A percentile compares a stretch with the other conserved stretches of the same genome.
Conservation (phyloP, 768 basidiomycete species). For the Amanita phalloides region DNA sequence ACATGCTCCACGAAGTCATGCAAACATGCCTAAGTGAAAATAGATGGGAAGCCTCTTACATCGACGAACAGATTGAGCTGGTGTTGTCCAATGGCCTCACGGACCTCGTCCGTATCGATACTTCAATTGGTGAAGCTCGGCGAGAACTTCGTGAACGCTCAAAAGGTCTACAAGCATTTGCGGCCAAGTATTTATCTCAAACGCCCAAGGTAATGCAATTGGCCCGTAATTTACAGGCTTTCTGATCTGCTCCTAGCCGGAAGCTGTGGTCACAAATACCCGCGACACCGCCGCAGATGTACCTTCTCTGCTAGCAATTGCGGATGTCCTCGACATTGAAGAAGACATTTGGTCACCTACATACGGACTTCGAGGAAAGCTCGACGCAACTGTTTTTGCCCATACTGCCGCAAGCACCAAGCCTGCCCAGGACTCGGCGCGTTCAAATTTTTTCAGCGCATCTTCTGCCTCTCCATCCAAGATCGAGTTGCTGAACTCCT, state of each 20-base stretch:
- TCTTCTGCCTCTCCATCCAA: not conserved
- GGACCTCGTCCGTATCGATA: slow-evolving; percentile 50
- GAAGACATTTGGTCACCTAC: slow-evolving; percentile 97
- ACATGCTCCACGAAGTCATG: slow-evolving; percentile 86
- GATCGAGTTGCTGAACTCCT: not conserved
- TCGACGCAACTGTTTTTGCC: slow-evolving; percentile 81
- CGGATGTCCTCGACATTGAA: slow-evolving; percentile 76
- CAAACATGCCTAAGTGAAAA: slow-evolving; percentile 60
- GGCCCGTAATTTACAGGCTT: not conserved
- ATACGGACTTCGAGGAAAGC: slow-evolving; percentile 91
- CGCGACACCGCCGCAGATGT: slow-evolving; percentile 37
- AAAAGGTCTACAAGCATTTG: slow-evolving; percentile 54
- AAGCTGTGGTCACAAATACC: slow-evolving; percentile 60
- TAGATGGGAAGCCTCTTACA: slow-evolving; percentile 53
- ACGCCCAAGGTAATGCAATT: slow-evolving; percentile 44
- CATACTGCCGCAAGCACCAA: slow-evolving; percentile 12
- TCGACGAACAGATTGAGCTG: slow-evolving; percentile 49
- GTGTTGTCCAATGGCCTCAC: slow-evolving; percentile 42
- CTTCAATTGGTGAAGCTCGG: slow-evolving; percentile 52
- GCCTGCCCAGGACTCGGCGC: slow-evolving; percentile 12
- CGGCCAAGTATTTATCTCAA: slow-evolving; percentile 51
- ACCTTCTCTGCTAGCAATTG: slow-evolving; percentile 56
- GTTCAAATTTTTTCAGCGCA: slow-evolving; percentile 20
- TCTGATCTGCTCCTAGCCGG: slow-evolving; percentile 27
- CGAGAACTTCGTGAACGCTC: slow-evolving; percentile 53